phyloP scores from a whole-genome alignment of 2,329 filamentous ascomycete genomes.

The Verticillium tricorpus region DNA sequence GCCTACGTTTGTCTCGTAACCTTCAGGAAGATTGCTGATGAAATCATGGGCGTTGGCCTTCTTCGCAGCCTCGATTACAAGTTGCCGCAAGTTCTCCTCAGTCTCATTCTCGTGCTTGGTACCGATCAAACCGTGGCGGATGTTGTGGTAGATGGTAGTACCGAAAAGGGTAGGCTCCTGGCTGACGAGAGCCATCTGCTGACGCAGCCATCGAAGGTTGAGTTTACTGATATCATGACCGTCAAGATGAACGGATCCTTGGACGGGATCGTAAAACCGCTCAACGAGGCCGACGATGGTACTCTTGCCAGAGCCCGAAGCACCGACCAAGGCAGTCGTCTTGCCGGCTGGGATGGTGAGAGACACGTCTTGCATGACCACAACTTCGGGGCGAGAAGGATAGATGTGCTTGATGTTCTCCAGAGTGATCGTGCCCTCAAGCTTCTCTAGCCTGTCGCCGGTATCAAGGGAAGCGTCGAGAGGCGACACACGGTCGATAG shows the following conservation, averaged over 20 bases:
- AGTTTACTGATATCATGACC: slow-evolving; percentile 75
- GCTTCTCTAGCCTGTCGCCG: slow-evolving; percentile 67
- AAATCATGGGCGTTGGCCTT: slow-evolving; percentile 96
- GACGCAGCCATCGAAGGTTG: slow-evolving; percentile 86
- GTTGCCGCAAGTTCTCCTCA: slow-evolving; percentile 62
- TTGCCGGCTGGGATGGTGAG: slow-evolving; percentile 82
- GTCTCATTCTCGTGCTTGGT: slow-evolving; percentile 67
- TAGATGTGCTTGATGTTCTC: slow-evolving; percentile 88
- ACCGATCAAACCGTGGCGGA: slow-evolving; percentile 84
- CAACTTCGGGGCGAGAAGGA: slow-evolving; percentile 84
- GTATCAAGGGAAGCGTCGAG: slow-evolving; percentile 69
- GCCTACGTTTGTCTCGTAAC: slow-evolving; percentile 92
- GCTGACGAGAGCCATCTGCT: slow-evolving; percentile 87
- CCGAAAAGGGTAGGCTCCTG: slow-evolving; percentile 91
- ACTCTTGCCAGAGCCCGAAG: slow-evolving; percentile 90
- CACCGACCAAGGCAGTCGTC: slow-evolving; percentile 87
- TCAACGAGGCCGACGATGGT: slow-evolving; percentile 92
- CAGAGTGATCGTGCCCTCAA: slow-evolving; percentile 77
- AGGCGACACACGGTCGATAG: slow-evolving; percentile 83
- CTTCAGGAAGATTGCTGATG: slow-evolving; percentile 73
- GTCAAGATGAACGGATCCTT: slow-evolving; percentile 74
- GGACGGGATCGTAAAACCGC: slow-evolving; percentile 88
- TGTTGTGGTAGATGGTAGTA: slow-evolving; percentile 85
- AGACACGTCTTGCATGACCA: slow-evolving; percentile 79
- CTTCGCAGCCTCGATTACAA: slow-evolving; percentile 76